Percentiles rank a stretch among this genome's conserved stretches.
Conservation (phyloP, 805 yeast genomes). For the Wickerhamiella bombiphila region DNA sequence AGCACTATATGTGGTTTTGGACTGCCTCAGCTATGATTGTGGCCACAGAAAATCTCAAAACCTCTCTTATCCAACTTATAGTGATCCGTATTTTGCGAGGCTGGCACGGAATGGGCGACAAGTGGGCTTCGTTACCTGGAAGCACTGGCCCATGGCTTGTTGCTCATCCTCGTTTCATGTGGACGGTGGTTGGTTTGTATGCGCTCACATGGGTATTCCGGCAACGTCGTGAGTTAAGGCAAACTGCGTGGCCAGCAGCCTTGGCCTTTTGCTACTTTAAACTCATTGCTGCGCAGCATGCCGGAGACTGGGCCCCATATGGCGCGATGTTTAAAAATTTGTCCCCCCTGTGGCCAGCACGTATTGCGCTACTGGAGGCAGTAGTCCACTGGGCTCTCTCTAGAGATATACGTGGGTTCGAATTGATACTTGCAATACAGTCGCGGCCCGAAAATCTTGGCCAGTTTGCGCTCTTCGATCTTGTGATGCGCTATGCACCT, state of each 20-base stretch:
- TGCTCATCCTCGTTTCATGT: conserved; percentile 15
- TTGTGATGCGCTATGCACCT: background rate
- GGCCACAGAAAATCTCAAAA: background rate
- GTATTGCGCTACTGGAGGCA: background rate
- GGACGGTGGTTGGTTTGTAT: background rate
- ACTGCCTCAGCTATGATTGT: conserved; percentile 28
- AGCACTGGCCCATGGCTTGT: conserved; percentile 35
- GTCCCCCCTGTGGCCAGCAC: background rate
- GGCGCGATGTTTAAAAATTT: background rate
- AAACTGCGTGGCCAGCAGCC: background rate
- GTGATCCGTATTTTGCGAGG: conserved; percentile 45
- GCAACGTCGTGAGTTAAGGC: background rate
- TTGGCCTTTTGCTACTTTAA: background rate
- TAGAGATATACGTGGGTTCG: conserved; percentile 4
- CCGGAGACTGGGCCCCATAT: background rate
- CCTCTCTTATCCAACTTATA: conserved; percentile 11
- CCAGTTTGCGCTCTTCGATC: conserved; percentile 20
- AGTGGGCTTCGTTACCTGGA: conserved; percentile 35
- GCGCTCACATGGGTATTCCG: background rate
- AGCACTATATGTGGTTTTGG: conserved; percentile 95
- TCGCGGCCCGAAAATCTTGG: conserved; percentile 35
- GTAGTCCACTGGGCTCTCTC: conserved; percentile 1
- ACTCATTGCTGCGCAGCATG: background rate
- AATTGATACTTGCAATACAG: conserved; percentile 36
- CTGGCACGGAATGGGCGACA: conserved; percentile 89